Conservation (phyloP, 495 filamentous ascomycete species). For the Eremomyces bilateralis region DNA sequence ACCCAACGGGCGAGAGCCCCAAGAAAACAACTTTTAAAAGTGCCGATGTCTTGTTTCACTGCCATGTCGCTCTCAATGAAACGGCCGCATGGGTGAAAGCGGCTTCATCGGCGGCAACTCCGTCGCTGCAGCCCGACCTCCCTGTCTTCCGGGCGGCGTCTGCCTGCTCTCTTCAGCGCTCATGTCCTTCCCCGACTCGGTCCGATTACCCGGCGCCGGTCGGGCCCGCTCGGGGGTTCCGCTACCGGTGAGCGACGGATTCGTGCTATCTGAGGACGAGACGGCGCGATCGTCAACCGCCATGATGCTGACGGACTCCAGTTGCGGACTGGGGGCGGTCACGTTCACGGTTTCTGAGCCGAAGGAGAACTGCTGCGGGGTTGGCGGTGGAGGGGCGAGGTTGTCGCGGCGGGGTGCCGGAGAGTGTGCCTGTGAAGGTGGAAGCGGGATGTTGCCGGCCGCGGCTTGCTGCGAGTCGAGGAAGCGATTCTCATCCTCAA, state of each 20-base stretch:
- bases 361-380: too few relatives aligned
- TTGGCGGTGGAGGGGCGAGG: background rate
- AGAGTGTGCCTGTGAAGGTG: background rate
- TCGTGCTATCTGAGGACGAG: constrained; percentile 44
- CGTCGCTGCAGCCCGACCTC: too few relatives aligned
- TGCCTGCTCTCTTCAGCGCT: too few relatives aligned
- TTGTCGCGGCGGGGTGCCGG: background rate
- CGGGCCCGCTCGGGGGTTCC: background rate
- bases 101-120: background rate
- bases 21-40: too few relatives aligned
- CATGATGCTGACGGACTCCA: background rate
- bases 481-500: constrained; percentile 34
- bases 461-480: constrained; percentile 1
- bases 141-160: too few relatives aligned
- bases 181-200: too few relatives aligned
- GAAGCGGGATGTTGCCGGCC: background rate
- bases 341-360: background rate
- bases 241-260: constrained; percentile 12
- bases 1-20: too few relatives aligned
- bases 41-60: too few relatives aligned
- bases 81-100: background rate
- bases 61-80: too few relatives aligned
- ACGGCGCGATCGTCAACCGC: constrained; percentile 32
- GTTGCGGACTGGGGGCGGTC: background rate
- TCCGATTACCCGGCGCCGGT: too few relatives aligned